Base-by-base conservation (phyloP, 495 filamentous ascomycete genomes). In the Aspergillus ostianus region DNA sequence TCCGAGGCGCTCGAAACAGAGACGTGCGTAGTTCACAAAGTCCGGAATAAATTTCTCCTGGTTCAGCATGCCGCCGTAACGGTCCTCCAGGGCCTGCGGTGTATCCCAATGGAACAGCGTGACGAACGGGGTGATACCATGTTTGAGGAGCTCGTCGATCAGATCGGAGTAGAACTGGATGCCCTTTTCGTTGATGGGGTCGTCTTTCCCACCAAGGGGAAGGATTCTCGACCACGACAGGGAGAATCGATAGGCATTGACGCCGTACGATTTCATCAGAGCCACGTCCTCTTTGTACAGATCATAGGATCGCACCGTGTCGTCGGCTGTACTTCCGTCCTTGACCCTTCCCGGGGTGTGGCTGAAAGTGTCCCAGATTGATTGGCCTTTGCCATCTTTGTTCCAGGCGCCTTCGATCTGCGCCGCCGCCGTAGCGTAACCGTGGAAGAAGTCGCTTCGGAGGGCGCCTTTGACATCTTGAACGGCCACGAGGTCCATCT, bases 281-380 rank as follows among this genome's bases (percentile, higher is more conserved):
- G 74, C 85, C 55, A 91, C 88, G 66, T 90, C 88, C 70, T 90
- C 85, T 46, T 73, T 76, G 60, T 85, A 87, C 50, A 85, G 76
- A 68, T 89, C 83, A 74, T 90, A 90, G 49, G 85, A 85, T 67
- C 89, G 84, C 68, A 86, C 87, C 46, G 86, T 86, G 55, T 87
- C 83, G 44, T 82, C 84, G 13, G 85, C 85, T 4, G 83, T 87
- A 66, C 77, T 84, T 58, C 81, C 85, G 62, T 88, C 85, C 41
- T 85, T 85, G 57, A 90, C 84, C 70, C 87, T 89, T 58, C 86
- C 86, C 47, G 85, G 83, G 57, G 84, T 85, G 41, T 78, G 79
- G 63, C 81, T 85, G 77, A 90, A 90, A 18, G 80, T 84, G 67
- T 90, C 87, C 87, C 87, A 90, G 73, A 90, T 90, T 30, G 85